Conservation (phyloP, 2,329 filamentous ascomycete genomes). For the Corinectria fuckeliana region DNA sequence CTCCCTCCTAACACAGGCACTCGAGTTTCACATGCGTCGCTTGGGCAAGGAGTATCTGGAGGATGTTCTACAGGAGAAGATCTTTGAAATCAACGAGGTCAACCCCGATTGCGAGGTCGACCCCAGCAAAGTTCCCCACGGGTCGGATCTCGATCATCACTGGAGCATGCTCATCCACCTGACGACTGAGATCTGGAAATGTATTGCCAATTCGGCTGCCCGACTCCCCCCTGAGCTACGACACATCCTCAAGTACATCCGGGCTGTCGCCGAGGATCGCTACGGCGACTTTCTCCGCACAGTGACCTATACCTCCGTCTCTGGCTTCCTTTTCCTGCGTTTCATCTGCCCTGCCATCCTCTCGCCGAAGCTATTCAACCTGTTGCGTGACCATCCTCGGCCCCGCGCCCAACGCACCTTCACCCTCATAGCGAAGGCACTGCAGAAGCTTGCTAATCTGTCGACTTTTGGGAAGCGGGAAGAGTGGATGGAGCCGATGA, state of each 20-base stretch:
- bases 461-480: constrained; percentile 93
- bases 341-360: constrained; percentile 97
- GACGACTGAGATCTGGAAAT: constrained; percentile 85
- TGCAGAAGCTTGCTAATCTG: constrained; percentile 90
- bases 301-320: constrained; percentile 92
- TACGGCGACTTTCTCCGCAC: constrained; percentile 92
- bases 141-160: constrained; percentile 79
- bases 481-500: constrained; percentile 99
- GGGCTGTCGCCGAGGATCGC: constrained; percentile 90
- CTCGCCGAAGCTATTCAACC: constrained; percentile 90
- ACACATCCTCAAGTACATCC: constrained; percentile 87
- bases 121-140: constrained; percentile 71
- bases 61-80: constrained; percentile 82
- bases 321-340: constrained; percentile 90
- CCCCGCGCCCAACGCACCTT: constrained; percentile 84
- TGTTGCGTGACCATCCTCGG: constrained; percentile 82
- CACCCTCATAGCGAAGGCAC: constrained; percentile 88
- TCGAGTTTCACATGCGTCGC: constrained; percentile 95
- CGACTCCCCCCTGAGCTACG: constrained; percentile 82
- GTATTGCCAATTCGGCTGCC: constrained; percentile 76
- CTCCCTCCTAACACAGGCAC: constrained; percentile 87
- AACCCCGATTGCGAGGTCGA: constrained; percentile 96
- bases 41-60: constrained; percentile 92
- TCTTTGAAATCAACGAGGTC: constrained; percentile 86
- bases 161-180: constrained; percentile 79